Evolutionary conservation across 805 yeast species (phyloP).

Genomic region (Priceomyces carsonii): DNA sequence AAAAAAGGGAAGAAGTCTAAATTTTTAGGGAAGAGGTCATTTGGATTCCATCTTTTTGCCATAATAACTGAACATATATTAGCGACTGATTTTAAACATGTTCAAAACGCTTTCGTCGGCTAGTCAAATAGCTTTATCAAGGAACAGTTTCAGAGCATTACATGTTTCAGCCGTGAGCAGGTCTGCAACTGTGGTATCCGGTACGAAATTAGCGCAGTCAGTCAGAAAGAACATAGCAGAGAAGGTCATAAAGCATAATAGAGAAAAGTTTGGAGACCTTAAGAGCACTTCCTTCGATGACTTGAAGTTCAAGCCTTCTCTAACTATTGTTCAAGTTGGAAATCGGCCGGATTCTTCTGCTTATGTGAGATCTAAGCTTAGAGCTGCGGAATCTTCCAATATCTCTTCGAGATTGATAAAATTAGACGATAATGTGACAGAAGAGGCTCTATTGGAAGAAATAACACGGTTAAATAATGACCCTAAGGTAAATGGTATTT

Average conservation of each 20-base stretch:
- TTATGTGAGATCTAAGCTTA: constrained; percentile 87
- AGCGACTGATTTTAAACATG: no score
- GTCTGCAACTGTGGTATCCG: constrained; percentile 41
- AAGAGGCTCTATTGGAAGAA: constrained; percentile 58
- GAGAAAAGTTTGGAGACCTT: constrained; percentile 23
- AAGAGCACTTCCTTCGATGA: constrained; percentile 23
- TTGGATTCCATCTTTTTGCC: no score
- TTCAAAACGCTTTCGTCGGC: neutral
- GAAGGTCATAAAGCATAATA: constrained; percentile 39
- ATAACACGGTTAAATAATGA: constrained; percentile 71
- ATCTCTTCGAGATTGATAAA: constrained; percentile 67
- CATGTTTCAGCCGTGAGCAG: neutral
- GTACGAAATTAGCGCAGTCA: constrained; percentile 40
- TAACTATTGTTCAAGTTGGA: constrained; percentile 90
- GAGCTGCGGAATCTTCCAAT: constrained; percentile 84
- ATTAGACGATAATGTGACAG: constrained; percentile 61
- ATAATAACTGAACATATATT: no score
- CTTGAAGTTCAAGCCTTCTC: constrained; percentile 63
- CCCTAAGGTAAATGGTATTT: constrained; percentile 76
- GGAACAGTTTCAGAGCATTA: neutral
- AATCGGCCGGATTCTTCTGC: constrained; percentile 86
- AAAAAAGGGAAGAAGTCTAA: no score
- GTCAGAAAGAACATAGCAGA: constrained; percentile 40
- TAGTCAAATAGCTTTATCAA: neutral
- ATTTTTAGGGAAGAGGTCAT: no score